Evolutionary conservation across 345 rosid genomes (phyloP), one percentile per base, ranked within the genome.

Genomic region (Heritiera littoralis): DNA sequence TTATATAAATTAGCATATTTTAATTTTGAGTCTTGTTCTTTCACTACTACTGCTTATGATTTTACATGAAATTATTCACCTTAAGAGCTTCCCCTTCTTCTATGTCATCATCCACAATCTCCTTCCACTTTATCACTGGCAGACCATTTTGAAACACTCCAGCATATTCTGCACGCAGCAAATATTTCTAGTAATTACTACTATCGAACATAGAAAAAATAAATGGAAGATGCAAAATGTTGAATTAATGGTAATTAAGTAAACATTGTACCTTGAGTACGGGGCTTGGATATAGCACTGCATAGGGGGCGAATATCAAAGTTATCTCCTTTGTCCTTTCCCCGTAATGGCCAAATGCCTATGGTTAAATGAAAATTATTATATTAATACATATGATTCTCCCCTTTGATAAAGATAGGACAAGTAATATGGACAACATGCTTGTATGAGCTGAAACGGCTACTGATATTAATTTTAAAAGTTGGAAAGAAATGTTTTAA

Each of bases 71-170:
- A 54, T 54, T 66, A 65, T 28, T 82, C 80, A 92, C 97, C 92
- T 84, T 78, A 52, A 81, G 75, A 49, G 78, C 79, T 79, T 85
- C 86, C 23, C 49, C 84, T 40, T 54, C 84, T 60, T 83, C 83
- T 56, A 77, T 67, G 80, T 84, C 88, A 61, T 88, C 88, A 58
- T 88, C 90, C 78, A 82, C 88, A 48, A 84, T 58, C 78, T 89
- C 85, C 45, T 78, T 87, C 95, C 93, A 88, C 82, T 89, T 80
- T 45, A 86, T 83, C 67, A 85, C 86, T 59, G 96, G 89, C 78
- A 79, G 78, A 72, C 86, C 92, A 72, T 85, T 83, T 59, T 86
- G 93, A 61, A 85, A 61, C 74, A 88, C 85, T 30, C 72, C 87
- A 14, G 82, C 81, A 79, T 81, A 85, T 35, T 83, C 91, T 86